Percentiles rank a stretch among this genome's conserved stretches.
These are phyloP conservation scores for Phragmites australis DNA, from an alignment of 176 grass and related monocot species.

Conservation along the genomic window DNA sequence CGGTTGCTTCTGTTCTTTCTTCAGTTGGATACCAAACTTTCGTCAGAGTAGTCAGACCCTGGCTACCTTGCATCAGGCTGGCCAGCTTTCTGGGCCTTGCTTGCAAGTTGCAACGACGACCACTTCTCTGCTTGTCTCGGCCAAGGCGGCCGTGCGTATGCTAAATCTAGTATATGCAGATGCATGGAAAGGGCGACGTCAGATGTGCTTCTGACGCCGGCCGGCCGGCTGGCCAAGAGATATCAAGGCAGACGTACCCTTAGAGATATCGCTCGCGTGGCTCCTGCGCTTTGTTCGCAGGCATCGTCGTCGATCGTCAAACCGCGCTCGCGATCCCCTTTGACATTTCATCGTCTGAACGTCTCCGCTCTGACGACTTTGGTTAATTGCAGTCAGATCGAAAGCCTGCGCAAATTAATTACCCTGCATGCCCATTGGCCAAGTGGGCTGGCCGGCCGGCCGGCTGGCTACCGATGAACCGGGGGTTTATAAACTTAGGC, in stretches of 20 bases:
- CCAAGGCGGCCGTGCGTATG: background rate
- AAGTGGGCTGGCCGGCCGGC: too few species aligned
- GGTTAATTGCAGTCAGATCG: background rate
- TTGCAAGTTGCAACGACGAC: background rate
- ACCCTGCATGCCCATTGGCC: too few species aligned
- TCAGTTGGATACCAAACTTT: background rate
- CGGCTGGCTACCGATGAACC: too few species aligned
- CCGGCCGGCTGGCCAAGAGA: background rate
- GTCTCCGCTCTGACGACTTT: too few species aligned
- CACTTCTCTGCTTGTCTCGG: background rate
- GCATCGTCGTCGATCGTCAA: too few species aligned
- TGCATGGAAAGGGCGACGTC: background rate
- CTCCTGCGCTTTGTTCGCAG: too few species aligned
- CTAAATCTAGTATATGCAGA: background rate
- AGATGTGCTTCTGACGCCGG: background rate
- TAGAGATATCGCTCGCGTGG: background rate
- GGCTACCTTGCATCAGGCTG: background rate
- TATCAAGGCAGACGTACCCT: background rate
- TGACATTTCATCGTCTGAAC: too few species aligned
- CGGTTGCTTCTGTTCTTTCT: background rate
- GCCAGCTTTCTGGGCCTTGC: background rate
- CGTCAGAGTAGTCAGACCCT: background rate
- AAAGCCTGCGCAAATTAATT: background rate
- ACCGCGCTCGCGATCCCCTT: too few species aligned
- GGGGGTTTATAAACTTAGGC: too few species aligned